These are phyloP conservation scores for Stephanodiscus minutulus DNA, from an alignment of 108 stramenopile species.

Conservation along the genomic window DNA sequence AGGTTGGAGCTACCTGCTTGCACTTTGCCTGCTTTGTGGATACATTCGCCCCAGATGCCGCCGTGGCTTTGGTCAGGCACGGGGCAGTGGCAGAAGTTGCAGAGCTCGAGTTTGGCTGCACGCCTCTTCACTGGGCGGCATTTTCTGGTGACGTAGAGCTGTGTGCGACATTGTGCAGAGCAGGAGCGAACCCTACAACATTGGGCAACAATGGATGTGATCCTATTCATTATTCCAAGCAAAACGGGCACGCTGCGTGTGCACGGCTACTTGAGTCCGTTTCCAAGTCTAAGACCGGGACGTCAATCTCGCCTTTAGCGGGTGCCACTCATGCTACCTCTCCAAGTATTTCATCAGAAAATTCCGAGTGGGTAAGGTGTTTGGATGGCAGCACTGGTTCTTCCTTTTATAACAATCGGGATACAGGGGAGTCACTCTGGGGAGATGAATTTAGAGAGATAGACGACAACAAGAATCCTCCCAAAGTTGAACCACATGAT, in stretches of 20 bases:
- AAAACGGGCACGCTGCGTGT: conserved; percentile 39
- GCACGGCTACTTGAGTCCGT: conserved; percentile 28
- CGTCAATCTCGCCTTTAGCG: not conserved
- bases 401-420: conserved; percentile 48
- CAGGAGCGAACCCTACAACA: conserved; percentile 49
- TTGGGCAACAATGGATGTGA: conserved; percentile 51
- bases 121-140: conserved; percentile 60
- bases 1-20: conserved; percentile 41
- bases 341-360: not conserved
- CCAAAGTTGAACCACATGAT: conserved; percentile 9
- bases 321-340: not conserved
- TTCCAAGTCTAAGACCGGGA: conserved; percentile 6
- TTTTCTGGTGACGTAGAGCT: conserved; percentile 41
- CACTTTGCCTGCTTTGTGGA: conserved; percentile 52
- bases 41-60: conserved; percentile 45
- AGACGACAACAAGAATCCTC: not conserved
- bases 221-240: conserved; percentile 47
- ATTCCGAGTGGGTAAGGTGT: conserved; percentile 40
- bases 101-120: conserved; percentile 50
- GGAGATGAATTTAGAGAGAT: conserved; percentile 35
- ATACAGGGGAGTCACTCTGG: conserved; percentile 52
- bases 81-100: conserved; percentile 50
- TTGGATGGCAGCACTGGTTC: conserved; percentile 45
- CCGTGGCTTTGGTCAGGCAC: conserved; percentile 39
- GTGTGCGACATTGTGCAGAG: conserved; percentile 46